These are phyloP conservation scores for Leccinum imitatum DNA, from an alignment of 768 basidiomycete genomes.

Conservation along the genomic window DNA sequence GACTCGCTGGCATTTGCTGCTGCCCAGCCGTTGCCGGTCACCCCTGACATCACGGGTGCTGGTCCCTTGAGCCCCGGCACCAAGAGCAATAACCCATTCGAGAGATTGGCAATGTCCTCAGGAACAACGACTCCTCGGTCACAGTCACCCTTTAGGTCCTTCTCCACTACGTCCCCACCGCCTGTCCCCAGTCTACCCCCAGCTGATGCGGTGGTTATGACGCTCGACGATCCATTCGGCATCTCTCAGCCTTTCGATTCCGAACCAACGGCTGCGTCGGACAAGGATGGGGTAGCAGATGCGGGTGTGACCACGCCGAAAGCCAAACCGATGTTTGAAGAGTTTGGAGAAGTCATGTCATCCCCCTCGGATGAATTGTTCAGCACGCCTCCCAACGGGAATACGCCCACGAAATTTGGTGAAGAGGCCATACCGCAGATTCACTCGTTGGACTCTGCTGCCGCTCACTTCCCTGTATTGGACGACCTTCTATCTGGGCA, in stretches of 20 bases:
- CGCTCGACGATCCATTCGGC: slow-evolving; percentile 52
- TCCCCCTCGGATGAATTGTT: slow-evolving; percentile 49
- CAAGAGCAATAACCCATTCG: slow-evolving; percentile 94
- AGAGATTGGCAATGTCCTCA: slow-evolving; percentile 55
- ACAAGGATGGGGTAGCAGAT: slow-evolving; percentile 21
- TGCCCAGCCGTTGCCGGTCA: slow-evolving; percentile 67
- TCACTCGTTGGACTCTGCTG: slow-evolving; percentile 28
- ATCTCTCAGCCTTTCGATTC: slow-evolving; percentile 36
- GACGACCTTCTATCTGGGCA: slow-evolving; percentile 28
- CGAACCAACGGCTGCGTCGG: slow-evolving; percentile 14
- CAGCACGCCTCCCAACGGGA: slow-evolving; percentile 56
- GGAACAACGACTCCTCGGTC: slow-evolving; percentile 44
- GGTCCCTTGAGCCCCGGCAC: slow-evolving; percentile 43
- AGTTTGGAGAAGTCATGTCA: slow-evolving; percentile 23
- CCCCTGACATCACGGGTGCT: slow-evolving; percentile 57
- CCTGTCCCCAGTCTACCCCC: slow-evolving; percentile 33
- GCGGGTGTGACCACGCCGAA: slow-evolving; percentile 22
- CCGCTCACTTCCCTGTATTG: slow-evolving; percentile 39
- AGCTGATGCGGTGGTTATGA: slow-evolving; percentile 4
- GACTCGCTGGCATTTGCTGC: slow-evolving; percentile 60
- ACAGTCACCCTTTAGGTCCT: slow-evolving; percentile 61
- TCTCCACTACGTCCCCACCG: slow-evolving; percentile 39
- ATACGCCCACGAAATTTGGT: slow-evolving; percentile 23
- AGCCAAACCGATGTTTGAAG: slow-evolving; percentile 9
- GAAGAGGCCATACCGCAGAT: slow-evolving; percentile 17